Percentiles rank a stretch among this genome's conserved stretches.
phyloP scores from a whole-genome alignment of 768 basidiomycete genomes.

The Hygrocybe punicea region DNA sequence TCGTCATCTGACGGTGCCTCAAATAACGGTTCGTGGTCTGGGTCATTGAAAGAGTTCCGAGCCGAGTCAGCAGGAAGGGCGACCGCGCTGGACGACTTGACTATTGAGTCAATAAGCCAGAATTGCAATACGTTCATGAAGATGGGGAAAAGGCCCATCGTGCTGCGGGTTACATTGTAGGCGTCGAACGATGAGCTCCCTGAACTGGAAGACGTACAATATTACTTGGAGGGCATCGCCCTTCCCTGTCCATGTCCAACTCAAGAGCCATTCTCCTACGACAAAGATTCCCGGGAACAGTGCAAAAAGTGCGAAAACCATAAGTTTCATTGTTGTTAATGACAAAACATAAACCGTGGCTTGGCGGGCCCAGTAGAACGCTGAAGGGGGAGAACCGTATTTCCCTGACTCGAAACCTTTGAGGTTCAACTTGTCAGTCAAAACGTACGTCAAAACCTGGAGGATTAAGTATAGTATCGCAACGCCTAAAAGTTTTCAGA shows the following conservation, averaged over 20 bases:
- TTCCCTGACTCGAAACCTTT: conserved; percentile 83
- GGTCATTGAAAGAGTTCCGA: conserved; percentile 34
- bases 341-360: conserved; percentile 78
- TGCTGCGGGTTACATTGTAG: conserved; percentile 39
- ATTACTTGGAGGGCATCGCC: conserved; percentile 71
- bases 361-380: conserved; percentile 71
- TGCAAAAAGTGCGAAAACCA: conserved; percentile 74
- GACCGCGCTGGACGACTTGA: conserved; percentile 60
- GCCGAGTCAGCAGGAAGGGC: conserved; percentile 38
- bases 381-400: conserved; percentile 81
- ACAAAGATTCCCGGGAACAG: conserved; percentile 66
- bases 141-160: conserved; percentile 90
- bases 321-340: conserved; percentile 84
- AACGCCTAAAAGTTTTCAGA: conserved; percentile 56
- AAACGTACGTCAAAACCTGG: conserved; percentile 57
- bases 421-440: conserved; percentile 60
- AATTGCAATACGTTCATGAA: conserved; percentile 89
- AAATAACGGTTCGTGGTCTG: conserved; percentile 65
- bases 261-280: conserved; percentile 83
- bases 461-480: conserved; percentile 74
- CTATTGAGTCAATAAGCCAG: conserved; percentile 92
- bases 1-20: conserved; percentile 49
- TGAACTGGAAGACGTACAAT: conserved; percentile 53
- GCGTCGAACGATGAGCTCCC: background rate
- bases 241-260: conserved; percentile 64